Conservation (phyloP, 2,329 filamentous ascomycete species). For the Clarireedia monteithiana region DNA sequence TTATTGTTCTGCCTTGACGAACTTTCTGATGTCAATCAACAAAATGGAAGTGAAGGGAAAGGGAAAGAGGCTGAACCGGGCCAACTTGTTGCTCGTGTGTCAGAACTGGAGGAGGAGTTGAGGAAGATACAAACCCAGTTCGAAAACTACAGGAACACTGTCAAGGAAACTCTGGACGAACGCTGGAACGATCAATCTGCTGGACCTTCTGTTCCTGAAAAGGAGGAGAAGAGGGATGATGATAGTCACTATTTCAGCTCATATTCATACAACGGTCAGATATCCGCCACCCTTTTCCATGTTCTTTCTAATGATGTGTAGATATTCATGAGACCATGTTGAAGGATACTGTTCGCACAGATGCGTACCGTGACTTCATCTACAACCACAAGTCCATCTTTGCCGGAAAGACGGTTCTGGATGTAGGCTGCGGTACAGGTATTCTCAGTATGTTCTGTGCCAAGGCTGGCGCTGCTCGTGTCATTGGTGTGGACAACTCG, state of each 20-base stretch:
- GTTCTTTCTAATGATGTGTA: conserved; percentile 26
- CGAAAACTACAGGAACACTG: conserved; percentile 32
- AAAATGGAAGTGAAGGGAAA: conserved; percentile 24
- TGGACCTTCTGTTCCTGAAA: conserved; percentile 9
- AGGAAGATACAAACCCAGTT: conserved; percentile 33
- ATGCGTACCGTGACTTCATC: conserved; percentile 91
- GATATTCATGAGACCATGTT: conserved; percentile 96
- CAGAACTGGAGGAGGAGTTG: conserved; percentile 33
- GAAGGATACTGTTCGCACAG: conserved; percentile 80
- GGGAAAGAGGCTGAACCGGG: conserved; percentile 18
- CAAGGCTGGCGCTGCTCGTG: conserved; percentile 93
- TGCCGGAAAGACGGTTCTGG: conserved; percentile 88
- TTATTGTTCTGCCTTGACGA: conserved; percentile 85
- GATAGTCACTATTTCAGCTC: conserved; percentile 57
- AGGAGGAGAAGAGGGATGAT: conserved; percentile 37
- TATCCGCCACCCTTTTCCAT: conserved; percentile 7
- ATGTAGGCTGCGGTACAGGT: conserved; percentile 93
- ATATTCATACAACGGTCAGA: conserved; percentile 57
- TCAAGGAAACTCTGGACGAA: conserved; percentile 33
- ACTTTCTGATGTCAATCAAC: conserved; percentile 41
- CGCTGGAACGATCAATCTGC: conserved; percentile 33
- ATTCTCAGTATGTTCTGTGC: conserved; percentile 96
- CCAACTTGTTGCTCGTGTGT: conserved; percentile 27
- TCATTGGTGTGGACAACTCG: conserved; percentile 98
- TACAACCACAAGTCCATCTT: conserved; percentile 91